Base-by-base conservation (phyloP, 805 yeast species). In the Hanseniaspora meyeri region DNA sequence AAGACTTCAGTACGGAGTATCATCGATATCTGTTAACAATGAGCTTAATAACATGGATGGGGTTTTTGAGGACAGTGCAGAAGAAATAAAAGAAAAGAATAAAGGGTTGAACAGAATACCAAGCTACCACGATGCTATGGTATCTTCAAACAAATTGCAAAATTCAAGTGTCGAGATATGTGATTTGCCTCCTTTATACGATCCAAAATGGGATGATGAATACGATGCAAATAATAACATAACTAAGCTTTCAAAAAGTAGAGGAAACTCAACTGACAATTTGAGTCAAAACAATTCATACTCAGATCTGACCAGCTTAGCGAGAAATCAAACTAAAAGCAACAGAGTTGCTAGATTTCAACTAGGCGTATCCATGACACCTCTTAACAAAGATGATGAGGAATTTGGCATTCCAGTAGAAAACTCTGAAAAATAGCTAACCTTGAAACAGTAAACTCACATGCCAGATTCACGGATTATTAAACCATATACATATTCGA, bases 201-300 rank as follows among this genome's bases (percentile, higher is more conserved):
- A 53, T 34, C 57, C 57, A 1, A n/a, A 53, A 39, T 53, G 57
- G 57, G 57, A 53, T 53, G 47, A 7, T 19, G 51, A 53, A 12
- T 53, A 31, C 31, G 24, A 39, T 9, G 19, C 9, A 6, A 10
- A 47, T 16, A 19, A 4, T 20, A 32, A 19, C 12, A 20, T 53
- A 2, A n/a, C 31, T 4, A 34, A 53, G 17, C 51, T 49, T 24
- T 6, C n/a, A 36, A 53, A 24, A 39, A 53, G 46, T 19, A 43
- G 40, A 37, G 19, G 45, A 14, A 37, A 36, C 36, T 51, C 55
- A 6, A 5, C 29, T 16, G 34, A 29, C 4, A 32, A 37, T 27
- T 40, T 51, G n/a, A 43, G 46, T 6, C 11, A 43, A 24, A 27
- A 20, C 14, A 42, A 42, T 14, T 42, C 39, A 16, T 20, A 34